Evolutionary conservation across 805 yeast species (phyloP).

Genomic region (Candida lessepsii): DNA sequence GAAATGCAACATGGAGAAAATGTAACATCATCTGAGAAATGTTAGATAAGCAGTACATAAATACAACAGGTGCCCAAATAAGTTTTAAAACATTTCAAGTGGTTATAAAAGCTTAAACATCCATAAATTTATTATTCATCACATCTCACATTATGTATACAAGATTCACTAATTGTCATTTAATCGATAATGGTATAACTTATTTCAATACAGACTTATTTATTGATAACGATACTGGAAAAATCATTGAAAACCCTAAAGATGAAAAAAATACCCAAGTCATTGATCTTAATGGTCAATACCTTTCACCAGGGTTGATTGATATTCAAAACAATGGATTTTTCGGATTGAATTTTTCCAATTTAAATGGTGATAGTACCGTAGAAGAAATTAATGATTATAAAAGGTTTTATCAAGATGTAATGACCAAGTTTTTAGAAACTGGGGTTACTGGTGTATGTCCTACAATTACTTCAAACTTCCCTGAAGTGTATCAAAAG

Average conservation of each 20-base stretch:
- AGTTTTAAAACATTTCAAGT: neutral
- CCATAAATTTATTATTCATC: no score
- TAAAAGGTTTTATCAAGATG: constrained; percentile 37
- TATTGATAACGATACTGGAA: constrained; percentile 42
- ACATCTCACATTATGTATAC: constrained; percentile 23
- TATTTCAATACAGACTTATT: constrained; percentile 38
- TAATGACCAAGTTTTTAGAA: constrained; percentile 44
- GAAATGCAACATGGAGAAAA: constrained; percentile 9
- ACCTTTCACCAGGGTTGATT: constrained; percentile 54
- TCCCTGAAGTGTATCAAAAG: constrained; percentile 47
- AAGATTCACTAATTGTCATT: constrained; percentile 41
- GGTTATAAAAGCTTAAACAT: no score
- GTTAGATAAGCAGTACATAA: constrained; percentile 17
- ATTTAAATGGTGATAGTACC: constrained; percentile 28
- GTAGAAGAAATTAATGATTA: constrained; percentile 32
- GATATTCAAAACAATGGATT: constrained; percentile 61
- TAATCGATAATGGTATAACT: constrained; percentile 42
- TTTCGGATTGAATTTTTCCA: constrained; percentile 53
- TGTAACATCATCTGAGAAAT: constrained; percentile 9
- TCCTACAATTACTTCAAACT: constrained; percentile 56
- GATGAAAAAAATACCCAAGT: constrained; percentile 17
- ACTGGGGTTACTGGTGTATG: constrained; percentile 57
- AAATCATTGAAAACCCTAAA: constrained; percentile 25
- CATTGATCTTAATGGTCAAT: constrained; percentile 47
- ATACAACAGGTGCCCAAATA: constrained; percentile 1